Percentiles rank a stretch among this genome's conserved stretches.
Conservation (phyloP, 257 asterid species). For the Solanum gracilifrons region DNA sequence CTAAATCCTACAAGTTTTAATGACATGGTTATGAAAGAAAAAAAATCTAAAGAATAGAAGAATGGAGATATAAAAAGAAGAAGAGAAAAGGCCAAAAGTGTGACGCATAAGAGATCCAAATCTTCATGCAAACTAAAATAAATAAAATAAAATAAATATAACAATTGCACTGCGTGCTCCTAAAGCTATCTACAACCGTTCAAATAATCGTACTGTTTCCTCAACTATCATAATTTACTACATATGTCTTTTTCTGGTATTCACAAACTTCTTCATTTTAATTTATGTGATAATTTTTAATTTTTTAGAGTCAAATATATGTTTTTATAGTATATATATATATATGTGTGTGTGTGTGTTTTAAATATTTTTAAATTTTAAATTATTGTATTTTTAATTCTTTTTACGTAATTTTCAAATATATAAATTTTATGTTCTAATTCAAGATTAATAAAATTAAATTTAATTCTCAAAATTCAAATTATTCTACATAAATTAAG, state of each 20-base stretch:
- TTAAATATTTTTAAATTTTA: too few relatives aligned
- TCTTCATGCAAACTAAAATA: background rate
- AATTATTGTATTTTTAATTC: too few relatives aligned
- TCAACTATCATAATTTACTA: background rate
- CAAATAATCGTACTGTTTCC: background rate
- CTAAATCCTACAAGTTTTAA: background rate
- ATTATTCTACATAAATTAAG: background rate
- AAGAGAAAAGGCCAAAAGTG: background rate
- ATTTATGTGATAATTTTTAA: background rate
- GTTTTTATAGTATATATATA: too few relatives aligned
- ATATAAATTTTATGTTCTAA: too few relatives aligned
- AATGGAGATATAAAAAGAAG: background rate
- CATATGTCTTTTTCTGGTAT: background rate
- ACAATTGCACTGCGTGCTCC: conserved; percentile 1
- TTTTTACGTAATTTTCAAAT: too few relatives aligned
- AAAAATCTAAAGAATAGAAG: background rate
- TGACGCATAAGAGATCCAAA: background rate
- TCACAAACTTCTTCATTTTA: rapidly evolving
- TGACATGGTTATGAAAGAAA: background rate
- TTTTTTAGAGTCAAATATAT: background rate
- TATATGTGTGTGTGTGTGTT: background rate
- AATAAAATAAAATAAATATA: background rate
- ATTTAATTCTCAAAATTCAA: too few relatives aligned
- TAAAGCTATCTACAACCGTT: background rate
- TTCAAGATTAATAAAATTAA: background rate